Percentiles rank a stretch among this genome's conserved stretches.
Evolutionary conservation across 2,329 filamentous ascomycete species (phyloP).

Genomic region (Whalleya microplaca): DNA sequence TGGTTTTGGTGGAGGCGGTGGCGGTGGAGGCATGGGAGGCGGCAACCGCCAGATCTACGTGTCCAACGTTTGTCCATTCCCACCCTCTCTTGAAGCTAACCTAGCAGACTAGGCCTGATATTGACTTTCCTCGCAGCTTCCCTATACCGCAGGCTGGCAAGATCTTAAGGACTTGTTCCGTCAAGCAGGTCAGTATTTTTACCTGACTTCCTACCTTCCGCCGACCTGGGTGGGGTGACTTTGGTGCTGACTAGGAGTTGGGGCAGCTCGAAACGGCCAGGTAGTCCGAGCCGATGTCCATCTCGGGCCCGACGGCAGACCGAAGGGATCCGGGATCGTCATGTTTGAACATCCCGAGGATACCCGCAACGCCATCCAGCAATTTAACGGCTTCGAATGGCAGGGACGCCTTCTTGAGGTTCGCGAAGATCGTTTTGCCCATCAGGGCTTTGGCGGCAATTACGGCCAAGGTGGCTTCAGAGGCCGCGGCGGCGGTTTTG

Average conservation of each 20-base stretch:
- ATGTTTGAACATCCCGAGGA: slow-evolving; percentile 95
- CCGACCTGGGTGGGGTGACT: background rate
- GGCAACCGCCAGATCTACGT: slow-evolving; percentile 93
- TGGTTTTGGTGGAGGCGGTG: slow-evolving; percentile 49
- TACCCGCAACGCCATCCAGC: slow-evolving; percentile 91
- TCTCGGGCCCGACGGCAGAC: slow-evolving; percentile 84
- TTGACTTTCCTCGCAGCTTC: slow-evolving; percentile 66
- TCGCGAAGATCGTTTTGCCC: slow-evolving; percentile 92
- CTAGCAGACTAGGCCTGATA: slow-evolving; percentile 20
- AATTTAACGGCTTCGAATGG: slow-evolving; percentile 99
- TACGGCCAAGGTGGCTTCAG: slow-evolving; percentile 55
- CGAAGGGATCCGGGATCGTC: slow-evolving; percentile 96
- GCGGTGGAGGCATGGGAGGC: slow-evolving; percentile 54
- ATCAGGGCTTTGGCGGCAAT: slow-evolving; percentile 60
- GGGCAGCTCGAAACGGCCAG: slow-evolving; percentile 65
- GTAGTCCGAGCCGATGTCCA: slow-evolving; percentile 97
- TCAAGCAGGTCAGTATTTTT: slow-evolving; percentile 78
- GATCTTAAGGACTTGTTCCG: slow-evolving; percentile 98
- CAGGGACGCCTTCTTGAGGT: slow-evolving; percentile 92
- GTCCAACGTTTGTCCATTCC: slow-evolving; percentile 84
- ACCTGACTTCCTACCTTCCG: background rate
- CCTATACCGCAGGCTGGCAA: slow-evolving; percentile 97
- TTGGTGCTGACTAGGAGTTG: slow-evolving; percentile 20
- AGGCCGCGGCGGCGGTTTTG: slow-evolving; percentile 48
- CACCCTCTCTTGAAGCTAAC: slow-evolving; percentile 36